Percentiles rank a stretch among this genome's conserved stretches.
These are phyloP conservation scores for Leishmania aethiopica DNA, from an alignment of 208 protist species.

Conservation along the genomic window DNA sequence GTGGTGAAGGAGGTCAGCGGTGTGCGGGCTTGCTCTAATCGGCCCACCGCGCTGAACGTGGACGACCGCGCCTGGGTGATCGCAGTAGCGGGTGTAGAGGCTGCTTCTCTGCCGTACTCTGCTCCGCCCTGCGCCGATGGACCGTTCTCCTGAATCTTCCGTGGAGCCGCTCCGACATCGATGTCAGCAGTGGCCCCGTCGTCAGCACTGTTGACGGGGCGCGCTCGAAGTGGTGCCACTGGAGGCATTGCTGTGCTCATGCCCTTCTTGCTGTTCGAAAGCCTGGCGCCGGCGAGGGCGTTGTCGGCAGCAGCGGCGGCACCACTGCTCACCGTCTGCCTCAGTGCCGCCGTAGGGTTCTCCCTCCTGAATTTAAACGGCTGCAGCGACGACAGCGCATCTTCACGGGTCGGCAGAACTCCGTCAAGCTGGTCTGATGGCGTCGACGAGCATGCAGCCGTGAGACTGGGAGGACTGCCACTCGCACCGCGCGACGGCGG, in stretches of 20 bases:
- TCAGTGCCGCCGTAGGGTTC: background rate
- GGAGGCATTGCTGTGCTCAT: background rate
- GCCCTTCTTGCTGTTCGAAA: background rate
- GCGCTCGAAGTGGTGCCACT: background rate
- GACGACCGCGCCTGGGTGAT: background rate
- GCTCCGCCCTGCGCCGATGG: background rate
- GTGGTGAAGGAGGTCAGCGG: background rate
- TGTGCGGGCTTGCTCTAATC: background rate
- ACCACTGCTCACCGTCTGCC: background rate
- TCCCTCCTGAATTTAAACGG: background rate
- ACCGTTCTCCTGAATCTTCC: background rate
- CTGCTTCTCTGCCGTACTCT: background rate
- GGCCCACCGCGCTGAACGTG: background rate
- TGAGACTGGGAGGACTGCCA: background rate
- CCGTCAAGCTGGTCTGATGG: background rate
- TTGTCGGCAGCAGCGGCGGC: background rate
- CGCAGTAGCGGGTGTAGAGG: background rate
- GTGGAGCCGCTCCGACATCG: background rate
- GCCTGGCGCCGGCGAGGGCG: background rate
- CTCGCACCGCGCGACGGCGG: background rate
- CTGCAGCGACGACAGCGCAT: constrained; percentile 22
- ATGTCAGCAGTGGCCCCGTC: background rate
- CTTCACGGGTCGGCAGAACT: constrained; percentile 36
- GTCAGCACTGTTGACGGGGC: background rate
- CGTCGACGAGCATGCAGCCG: background rate